phyloP scores from a whole-genome alignment of 139 green algal genomes.

The Micractinium conductrix region DNA sequence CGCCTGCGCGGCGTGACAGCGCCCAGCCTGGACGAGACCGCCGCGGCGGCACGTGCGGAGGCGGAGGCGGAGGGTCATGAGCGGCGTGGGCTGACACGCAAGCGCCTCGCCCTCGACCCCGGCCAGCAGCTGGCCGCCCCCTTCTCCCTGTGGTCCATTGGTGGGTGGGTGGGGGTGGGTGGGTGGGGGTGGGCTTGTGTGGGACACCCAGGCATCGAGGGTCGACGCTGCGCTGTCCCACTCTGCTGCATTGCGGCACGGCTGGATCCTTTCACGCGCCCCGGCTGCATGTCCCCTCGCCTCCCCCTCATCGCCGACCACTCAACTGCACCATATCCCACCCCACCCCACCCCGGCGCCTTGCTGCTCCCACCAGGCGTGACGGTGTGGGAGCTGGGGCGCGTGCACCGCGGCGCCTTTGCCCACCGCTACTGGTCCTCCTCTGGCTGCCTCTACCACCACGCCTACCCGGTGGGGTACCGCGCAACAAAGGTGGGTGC shows the following conservation, averaged over 20 bases:
- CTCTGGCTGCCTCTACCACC: conserved; percentile 58
- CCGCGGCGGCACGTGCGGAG: background rate
- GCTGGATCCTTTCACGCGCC: background rate
- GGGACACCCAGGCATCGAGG: too few species aligned
- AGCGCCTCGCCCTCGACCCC: conserved; percentile 18
- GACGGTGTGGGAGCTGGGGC: conserved; percentile 52
- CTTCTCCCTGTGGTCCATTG: conserved; percentile 52
- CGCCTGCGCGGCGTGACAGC: conserved; percentile 19
- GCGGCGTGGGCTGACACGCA: conserved; percentile 2
- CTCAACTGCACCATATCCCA: background rate
- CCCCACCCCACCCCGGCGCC: background rate
- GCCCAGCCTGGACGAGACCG: background rate
- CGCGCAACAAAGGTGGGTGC: conserved; percentile 42
- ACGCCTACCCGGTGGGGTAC: conserved; percentile 66
- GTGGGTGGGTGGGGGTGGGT: background rate
- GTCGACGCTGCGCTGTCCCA: too few species aligned
- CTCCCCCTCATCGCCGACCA: background rate
- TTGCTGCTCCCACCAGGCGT: conserved; percentile 25
- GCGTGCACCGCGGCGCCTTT: conserved; percentile 49
- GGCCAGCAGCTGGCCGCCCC: conserved; percentile 29
- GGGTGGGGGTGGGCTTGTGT: background rate
- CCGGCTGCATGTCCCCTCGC: background rate
- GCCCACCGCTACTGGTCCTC: conserved; percentile 58
- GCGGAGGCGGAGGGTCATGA: conserved; percentile 9
- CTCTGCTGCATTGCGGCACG: too few species aligned